phyloP scores from a whole-genome alignment of 2,329 filamentous ascomycete genomes.

The Chaetomium sp. region DNA sequence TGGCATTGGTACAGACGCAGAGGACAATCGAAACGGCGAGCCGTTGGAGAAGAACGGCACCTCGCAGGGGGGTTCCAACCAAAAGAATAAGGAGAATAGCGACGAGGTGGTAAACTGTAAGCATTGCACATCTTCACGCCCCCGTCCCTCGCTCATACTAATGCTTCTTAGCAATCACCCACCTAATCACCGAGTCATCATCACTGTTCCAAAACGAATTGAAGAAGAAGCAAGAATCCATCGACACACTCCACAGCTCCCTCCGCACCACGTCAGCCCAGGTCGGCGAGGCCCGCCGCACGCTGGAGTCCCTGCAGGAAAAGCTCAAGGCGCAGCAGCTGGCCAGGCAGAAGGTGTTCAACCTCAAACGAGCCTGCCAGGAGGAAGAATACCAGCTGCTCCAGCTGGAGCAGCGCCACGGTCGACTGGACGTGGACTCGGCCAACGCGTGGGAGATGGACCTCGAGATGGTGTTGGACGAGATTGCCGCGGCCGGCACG shows the following conservation, averaged over 20 bases:
- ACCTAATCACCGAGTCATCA: constrained; percentile 77
- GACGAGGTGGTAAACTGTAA: constrained; percentile 78
- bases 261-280: constrained; percentile 79
- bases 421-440: constrained; percentile 49
- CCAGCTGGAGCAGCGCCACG: constrained; percentile 49
- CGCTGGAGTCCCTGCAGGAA: constrained; percentile 69
- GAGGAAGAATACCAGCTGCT: constrained; percentile 63
- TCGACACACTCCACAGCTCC: constrained; percentile 79
- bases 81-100: constrained; percentile 69
- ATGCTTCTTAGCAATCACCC: constrained; percentile 68
- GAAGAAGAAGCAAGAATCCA: constrained; percentile 77
- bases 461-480: constrained; percentile 50
- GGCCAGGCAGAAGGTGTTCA: constrained; percentile 71
- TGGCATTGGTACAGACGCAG: constrained; percentile 70
- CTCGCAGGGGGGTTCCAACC: constrained; percentile 47
- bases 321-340: constrained; percentile 66
- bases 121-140: constrained; percentile 40
- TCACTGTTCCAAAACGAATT: constrained; percentile 79
- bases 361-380: constrained; percentile 73
- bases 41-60: constrained; percentile 48
- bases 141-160: not conserved
- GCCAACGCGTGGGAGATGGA: constrained; percentile 59
- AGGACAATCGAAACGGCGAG: constrained; percentile 49
- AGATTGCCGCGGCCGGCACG: constrained; percentile 41
- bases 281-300: constrained; percentile 74